These are phyloP conservation scores for Geotrichum fermentans DNA, from an alignment of 1,139 yeast species.

Conservation along the genomic window DNA sequence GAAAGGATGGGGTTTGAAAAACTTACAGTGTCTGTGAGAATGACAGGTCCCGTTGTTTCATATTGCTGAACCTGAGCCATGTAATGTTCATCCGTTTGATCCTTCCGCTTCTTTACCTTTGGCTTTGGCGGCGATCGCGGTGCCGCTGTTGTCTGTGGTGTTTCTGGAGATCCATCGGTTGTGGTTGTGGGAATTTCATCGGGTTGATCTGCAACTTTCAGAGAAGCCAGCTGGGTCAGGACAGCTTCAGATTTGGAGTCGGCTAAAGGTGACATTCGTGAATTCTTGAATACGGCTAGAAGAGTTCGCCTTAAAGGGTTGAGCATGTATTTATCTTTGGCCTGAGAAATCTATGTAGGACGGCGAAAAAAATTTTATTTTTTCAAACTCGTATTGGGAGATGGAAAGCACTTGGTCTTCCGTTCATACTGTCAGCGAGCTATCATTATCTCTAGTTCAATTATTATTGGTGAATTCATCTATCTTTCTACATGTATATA, in stretches of 20 bases:
- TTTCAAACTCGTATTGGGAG: neutral
- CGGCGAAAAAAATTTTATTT: too few relatives aligned
- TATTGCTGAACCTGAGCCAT: conserved; percentile 29
- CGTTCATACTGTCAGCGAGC: too few relatives aligned
- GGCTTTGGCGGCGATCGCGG: conserved; percentile 3
- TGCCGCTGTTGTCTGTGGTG: neutral
- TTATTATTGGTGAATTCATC: too few relatives aligned
- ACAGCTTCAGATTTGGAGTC: neutral
- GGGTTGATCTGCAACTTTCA: conserved; percentile 1
- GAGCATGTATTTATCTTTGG: neutral
- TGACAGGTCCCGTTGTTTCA: conserved; percentile 31
- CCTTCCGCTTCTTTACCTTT: conserved; percentile 28
- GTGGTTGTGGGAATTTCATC: neutral
- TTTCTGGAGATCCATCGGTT: neutral
- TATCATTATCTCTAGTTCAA: too few relatives aligned
- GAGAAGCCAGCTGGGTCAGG: neutral
- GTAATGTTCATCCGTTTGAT: conserved; percentile 36
- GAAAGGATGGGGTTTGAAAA: neutral
- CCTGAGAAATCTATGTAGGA: neutral
- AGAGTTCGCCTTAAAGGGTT: neutral
- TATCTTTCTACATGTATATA: neutral
- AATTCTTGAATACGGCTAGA: neutral
- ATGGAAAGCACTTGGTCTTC: too few relatives aligned
- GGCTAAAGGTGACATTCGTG: neutral
- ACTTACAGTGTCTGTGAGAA: conserved; percentile 24